Percentiles rank a stretch among this genome's conserved stretches.
These are phyloP conservation scores for Leccinum disarticulatum DNA, from an alignment of 768 basidiomycete genomes.

Conservation along the genomic window DNA sequence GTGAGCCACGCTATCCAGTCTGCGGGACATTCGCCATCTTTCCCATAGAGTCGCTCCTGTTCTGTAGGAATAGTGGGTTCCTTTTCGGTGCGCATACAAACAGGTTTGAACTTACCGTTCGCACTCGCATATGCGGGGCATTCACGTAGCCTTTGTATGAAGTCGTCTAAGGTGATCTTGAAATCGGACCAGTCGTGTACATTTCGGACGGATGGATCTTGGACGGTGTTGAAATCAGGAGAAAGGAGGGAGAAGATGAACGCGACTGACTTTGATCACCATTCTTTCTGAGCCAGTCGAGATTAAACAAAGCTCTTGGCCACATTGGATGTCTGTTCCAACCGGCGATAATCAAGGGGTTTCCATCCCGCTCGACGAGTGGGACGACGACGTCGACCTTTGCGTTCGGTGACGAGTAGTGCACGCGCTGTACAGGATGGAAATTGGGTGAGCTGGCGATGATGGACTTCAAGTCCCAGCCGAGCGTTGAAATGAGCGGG, in stretches of 20 bases:
- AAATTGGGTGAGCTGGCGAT: conserved; percentile 44
- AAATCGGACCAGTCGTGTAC: conserved; percentile 57
- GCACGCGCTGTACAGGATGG: conserved; percentile 38
- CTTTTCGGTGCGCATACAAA: neutral
- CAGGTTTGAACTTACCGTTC: conserved; percentile 35
- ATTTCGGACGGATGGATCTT: conserved; percentile 65
- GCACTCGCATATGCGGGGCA: conserved; percentile 35
- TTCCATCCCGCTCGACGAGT: conserved; percentile 48
- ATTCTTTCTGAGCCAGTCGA: conserved; percentile 51
- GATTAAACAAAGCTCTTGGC: conserved; percentile 52
- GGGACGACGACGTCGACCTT: conserved; percentile 35
- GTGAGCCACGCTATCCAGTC: conserved; percentile 66
- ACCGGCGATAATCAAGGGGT: conserved; percentile 63
- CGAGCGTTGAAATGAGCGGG: conserved; percentile 38
- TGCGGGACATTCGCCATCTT: conserved; percentile 69
- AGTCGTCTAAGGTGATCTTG: conserved; percentile 49
- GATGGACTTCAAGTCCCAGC: conserved; percentile 52
- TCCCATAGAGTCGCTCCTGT: conserved; percentile 66
- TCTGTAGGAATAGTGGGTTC: conserved; percentile 37
- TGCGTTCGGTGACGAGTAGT: conserved; percentile 29
- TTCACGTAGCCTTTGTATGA: conserved; percentile 46
- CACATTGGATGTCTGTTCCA: conserved; percentile 57
- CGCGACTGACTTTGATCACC: conserved; percentile 26
- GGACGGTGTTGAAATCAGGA: conserved; percentile 7
- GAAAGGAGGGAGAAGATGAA: neutral